Base-by-base conservation (phyloP, 345 rosid species). In the Ailanthus altissimus region DNA sequence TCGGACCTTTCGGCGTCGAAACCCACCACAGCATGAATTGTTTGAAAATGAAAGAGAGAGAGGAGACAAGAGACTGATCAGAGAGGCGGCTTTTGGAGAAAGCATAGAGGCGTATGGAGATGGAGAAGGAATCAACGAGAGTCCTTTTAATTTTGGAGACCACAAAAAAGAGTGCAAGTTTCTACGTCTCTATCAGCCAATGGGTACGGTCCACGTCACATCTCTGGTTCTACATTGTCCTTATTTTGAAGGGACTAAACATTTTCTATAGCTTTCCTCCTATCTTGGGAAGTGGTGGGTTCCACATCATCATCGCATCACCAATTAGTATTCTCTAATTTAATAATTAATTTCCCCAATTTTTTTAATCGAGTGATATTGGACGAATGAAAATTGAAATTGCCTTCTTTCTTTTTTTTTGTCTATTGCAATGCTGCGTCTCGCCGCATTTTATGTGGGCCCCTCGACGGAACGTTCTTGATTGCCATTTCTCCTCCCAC, bases 21-120 rank as follows among this genome's bases (percentile, higher is more conserved):
- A 62, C 32, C 23, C 4, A 46, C 15, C 23, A 54, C 63, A 72
- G 64, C 75, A 23, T 26, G 51, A 15, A 28, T 47, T n/a, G n/a
- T n/a, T n/a, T 36, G 56, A 8, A 13, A n/a, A 13, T 7, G n/a
- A 21, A 26, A 5, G 76, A 26, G 15, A 25, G 67, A 78, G n/a
- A 6, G 11, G 12, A 12, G 13, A 5, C 16, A 51, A 0, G 72
- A 38, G 47, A 15, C 49, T 64, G 25, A 32, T 32, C 38, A 23
- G 26, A 12, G 84, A 82, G 86, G 85, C 88, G 90, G 90, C 94
- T 84, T 85, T 93, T 86, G 83, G 88, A 66, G 84, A 53, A 71
- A 26, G 79, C 82, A 53, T 65, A 86, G 91, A 89, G 94, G 74
- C 89, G 89, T 81, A 6, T 3, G 18, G 36, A 73, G 53, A 42